Percentiles rank a stretch among this genome's conserved stretches.
Conservation (phyloP, 345 rosid species). For the Lepidium didymum region DNA sequence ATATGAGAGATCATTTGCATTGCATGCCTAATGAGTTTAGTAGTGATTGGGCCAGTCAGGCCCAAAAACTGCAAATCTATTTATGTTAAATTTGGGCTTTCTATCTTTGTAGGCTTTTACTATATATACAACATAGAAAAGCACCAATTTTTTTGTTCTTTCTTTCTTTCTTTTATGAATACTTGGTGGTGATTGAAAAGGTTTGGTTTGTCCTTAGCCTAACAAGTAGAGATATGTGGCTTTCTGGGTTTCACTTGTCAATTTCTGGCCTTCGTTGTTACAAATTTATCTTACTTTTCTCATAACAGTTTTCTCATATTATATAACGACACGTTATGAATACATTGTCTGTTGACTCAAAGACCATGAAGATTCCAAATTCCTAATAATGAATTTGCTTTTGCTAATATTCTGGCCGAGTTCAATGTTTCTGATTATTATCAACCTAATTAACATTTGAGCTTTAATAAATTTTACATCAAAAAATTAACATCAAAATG, state of each 20-base stretch:
- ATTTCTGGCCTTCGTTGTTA: neutral
- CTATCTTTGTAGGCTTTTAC: neutral
- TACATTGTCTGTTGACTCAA: slow-evolving; percentile 1
- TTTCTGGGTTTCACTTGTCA: slow-evolving; percentile 7
- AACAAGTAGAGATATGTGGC: slow-evolving; percentile 24
- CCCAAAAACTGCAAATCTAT: neutral
- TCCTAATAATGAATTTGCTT: neutral
- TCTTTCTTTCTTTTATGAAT: neutral
- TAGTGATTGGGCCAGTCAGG: too few relatives aligned
- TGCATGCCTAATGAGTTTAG: too few relatives aligned
- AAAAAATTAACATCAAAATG: neutral
- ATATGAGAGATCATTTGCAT: too few relatives aligned
- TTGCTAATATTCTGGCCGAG: neutral
- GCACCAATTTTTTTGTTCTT: neutral
- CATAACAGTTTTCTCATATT: neutral
- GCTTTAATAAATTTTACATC: neutral
- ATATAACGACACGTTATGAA: neutral
- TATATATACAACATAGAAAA: neutral
- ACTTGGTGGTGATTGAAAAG: slow-evolving; percentile 11
- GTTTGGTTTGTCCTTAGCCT: slow-evolving; percentile 27
- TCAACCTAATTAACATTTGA: neutral
- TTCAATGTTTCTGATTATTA: neutral
- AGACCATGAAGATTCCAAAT: neutral
- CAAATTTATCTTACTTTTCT: neutral
- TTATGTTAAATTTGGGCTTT: neutral